Evolutionary conservation across 306 rosid genomes (phyloP).

Genomic region (Vigna unguiculata): DNA sequence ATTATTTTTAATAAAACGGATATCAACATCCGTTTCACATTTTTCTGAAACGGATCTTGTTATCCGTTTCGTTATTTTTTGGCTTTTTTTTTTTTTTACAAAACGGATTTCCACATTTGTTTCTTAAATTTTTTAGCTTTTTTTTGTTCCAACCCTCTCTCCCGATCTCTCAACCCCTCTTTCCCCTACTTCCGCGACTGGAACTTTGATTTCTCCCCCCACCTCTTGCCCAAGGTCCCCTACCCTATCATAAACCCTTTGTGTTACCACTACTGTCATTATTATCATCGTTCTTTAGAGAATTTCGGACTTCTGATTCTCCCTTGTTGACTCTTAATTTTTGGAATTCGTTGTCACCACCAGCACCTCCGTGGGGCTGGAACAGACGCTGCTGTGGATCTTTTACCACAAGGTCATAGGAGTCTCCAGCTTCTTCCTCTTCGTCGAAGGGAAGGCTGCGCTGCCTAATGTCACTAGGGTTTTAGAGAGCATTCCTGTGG

Average conservation of each 20-base stretch:
- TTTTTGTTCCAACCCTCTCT: constrained; percentile 66
- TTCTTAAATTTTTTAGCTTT: too few relatives aligned
- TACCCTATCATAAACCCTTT: not conserved
- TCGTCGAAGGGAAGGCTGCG: constrained; percentile 97
- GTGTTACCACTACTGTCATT: too few relatives aligned
- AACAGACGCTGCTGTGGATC: constrained; percentile 94
- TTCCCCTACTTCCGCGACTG: constrained; percentile 82
- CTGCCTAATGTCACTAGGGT: constrained; percentile 78
- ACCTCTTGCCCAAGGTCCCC: constrained; percentile 69
- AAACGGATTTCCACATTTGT: too few relatives aligned
- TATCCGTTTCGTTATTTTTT: too few relatives aligned
- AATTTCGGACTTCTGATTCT: not conserved
- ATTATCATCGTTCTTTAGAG: too few relatives aligned
- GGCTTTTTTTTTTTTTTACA: too few relatives aligned
- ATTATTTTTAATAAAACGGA: too few relatives aligned
- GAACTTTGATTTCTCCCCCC: constrained; percentile 61
- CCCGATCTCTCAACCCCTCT: constrained; percentile 54
- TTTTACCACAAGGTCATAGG: constrained; percentile 94
- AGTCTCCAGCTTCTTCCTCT: constrained; percentile 82
- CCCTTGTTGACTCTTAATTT: not conserved
- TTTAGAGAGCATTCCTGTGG: constrained; percentile 87
- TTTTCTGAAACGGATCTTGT: too few relatives aligned
- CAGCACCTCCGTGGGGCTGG: constrained; percentile 87
- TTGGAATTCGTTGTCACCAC: constrained; percentile 51
- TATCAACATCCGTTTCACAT: too few relatives aligned